Evolutionary conservation across 208 protist species (phyloP).

Genomic region (Leptomonas seymouri): DNA sequence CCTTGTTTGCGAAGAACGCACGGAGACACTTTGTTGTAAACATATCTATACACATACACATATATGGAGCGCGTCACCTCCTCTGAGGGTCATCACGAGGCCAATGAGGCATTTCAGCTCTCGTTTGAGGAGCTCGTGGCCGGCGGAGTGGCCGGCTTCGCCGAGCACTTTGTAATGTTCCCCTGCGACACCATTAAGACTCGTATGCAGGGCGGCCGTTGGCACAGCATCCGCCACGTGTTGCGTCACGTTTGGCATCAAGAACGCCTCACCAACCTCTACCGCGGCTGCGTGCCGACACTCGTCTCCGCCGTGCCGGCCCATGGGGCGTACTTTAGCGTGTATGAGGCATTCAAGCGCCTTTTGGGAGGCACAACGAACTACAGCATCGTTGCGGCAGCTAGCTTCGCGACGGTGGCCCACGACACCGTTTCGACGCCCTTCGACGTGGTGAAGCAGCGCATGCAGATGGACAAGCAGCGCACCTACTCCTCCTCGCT

Average conservation of each 20-base stretch:
- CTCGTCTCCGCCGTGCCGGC: slow-evolving; percentile 88
- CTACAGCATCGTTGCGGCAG: slow-evolving; percentile 49
- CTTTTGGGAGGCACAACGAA: slow-evolving; percentile 55
- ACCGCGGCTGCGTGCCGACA: slow-evolving; percentile 83
- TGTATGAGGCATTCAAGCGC: slow-evolving; percentile 91
- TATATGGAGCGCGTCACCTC: slow-evolving; percentile 23
- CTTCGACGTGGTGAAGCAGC: slow-evolving; percentile 95
- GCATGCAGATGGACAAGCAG: slow-evolving; percentile 88
- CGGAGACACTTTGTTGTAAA: neutral
- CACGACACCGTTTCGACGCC: slow-evolving; percentile 94
- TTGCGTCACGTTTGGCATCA: slow-evolving; percentile 42
- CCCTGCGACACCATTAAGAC: slow-evolving; percentile 96
- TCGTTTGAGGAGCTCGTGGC: slow-evolving; percentile 62
- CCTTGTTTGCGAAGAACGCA: neutral
- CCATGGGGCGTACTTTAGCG: slow-evolving; percentile 92
- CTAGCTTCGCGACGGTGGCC: slow-evolving; percentile 69
- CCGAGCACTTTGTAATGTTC: slow-evolving; percentile 94
- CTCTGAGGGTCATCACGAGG: neutral
- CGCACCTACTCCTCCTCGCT: slow-evolving; percentile 56
- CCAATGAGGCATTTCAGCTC: slow-evolving; percentile 43
- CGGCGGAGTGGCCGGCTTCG: slow-evolving; percentile 84
- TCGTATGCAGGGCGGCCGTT: slow-evolving; percentile 68
- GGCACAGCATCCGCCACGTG: slow-evolving; percentile 33
- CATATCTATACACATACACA: neutral
- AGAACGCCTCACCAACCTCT: slow-evolving; percentile 75